Base-by-base conservation (phyloP, 176 grass and related monocot genomes). In the Poa annua region DNA sequence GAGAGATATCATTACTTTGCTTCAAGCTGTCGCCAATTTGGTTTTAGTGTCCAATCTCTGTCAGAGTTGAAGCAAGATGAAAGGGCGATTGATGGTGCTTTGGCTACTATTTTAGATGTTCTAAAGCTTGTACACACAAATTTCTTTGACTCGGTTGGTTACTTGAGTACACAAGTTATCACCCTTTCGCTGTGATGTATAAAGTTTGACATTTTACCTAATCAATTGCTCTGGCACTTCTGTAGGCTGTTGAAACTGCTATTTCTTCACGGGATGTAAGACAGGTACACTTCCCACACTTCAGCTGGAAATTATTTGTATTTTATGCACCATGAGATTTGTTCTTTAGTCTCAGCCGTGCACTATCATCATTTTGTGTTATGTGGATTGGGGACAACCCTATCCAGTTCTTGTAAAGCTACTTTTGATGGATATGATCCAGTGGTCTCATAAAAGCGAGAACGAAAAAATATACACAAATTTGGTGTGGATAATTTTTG, bases 1-100 rank as follows among this genome's bases (percentile, higher is more conserved):
- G 96, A 96, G 79, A 93, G 89, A 82, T 98, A 95, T 74, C 92
- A 95, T 90, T 97, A 88, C 75, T 99, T 99, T 94, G 85, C 93
- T 87, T 96, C 87, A 42, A 96, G 96, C 74, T 88, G 86, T 81
- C 84, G 70, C 32, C 91, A 99, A 19, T 96, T 92, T 86, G 86
- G 85, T 67, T 79, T 89, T 49, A 65, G 54, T 11, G 59, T 71
- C 54, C 93, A 84, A 86, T 99, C 93, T 64, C 57, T 96, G 71
- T 96, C 93, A 22, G 93, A 93, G 59, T 83, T 26, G 0, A 96
- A 78, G 82, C 83, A 96, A 81, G 93, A 96, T 87, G 96, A 99
- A 93, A 92, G 91, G 59, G 96, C 88, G 82, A 71, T 57, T 78
- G 92, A 92, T 80, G 96, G 91, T 78, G 89, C 90, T 59, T 87